Evolutionary conservation across 2,329 filamentous ascomycete genomes (phyloP).

Genomic region (Scytalidium lignicola): DNA sequence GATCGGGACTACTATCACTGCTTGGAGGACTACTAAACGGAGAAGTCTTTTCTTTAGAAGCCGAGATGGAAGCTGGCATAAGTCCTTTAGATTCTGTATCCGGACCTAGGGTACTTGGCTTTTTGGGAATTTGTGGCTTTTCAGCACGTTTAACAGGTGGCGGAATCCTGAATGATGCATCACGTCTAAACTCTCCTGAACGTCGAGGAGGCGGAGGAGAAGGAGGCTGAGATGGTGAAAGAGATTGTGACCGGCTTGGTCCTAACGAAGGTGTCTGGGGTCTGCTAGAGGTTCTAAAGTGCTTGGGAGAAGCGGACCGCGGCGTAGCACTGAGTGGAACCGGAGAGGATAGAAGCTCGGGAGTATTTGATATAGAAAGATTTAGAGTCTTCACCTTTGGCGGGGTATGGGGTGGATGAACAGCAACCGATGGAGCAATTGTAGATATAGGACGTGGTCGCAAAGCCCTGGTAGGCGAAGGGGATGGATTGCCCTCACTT

Average conservation of each 20-base stretch:
- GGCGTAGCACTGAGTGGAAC: constrained; percentile 31
- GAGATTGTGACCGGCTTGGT: constrained; percentile 42
- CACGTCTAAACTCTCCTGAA: constrained; percentile 53
- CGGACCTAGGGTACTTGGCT: constrained; percentile 21
- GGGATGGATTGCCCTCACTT: constrained; percentile 19
- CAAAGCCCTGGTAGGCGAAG: constrained; percentile 19
- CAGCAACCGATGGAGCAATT: constrained; percentile 52
- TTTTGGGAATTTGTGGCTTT: constrained; percentile 60
- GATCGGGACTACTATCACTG: constrained; percentile 57
- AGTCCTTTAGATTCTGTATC: constrained; percentile 27
- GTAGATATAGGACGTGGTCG: constrained; percentile 15
- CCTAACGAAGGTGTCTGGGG: constrained; percentile 49
- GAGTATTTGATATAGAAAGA: constrained; percentile 16
- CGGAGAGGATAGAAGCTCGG: constrained; percentile 22
- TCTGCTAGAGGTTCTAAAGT: constrained; percentile 51
- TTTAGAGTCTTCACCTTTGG: constrained; percentile 38
- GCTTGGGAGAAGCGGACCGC: constrained; percentile 32
- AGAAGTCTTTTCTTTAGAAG: constrained; percentile 43
- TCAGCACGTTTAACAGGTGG: constrained; percentile 77
- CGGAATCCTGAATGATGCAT: constrained; percentile 31
- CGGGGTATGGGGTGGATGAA: constrained; percentile 68
- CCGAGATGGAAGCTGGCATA: constrained; percentile 12
- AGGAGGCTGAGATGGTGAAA: constrained; percentile 46
- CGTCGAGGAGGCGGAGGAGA: constrained; percentile 60
- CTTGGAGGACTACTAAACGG: constrained; percentile 85